Evolutionary conservation across 1,139 yeast genomes (phyloP), one percentile per base, ranked within the genome.

Genomic region (Protomyces pachydermus): DNA sequence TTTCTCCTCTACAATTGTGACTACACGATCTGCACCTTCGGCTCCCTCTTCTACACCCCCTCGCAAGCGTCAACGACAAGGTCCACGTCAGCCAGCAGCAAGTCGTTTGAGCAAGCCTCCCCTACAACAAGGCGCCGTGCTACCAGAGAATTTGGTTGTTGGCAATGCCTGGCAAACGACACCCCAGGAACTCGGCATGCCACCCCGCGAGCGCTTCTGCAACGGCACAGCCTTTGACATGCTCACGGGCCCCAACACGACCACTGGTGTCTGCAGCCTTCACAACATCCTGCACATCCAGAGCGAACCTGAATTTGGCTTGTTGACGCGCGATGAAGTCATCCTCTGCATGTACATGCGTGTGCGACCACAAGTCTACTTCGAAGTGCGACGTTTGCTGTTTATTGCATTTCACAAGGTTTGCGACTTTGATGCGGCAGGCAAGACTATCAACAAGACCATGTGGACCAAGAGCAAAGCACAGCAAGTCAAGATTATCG

Each of bases 401-500:
- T 50, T 50, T 3, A 8, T 14, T 5, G 16, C 20, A 6, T 50
- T 50, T 10, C 53, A 50, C 23, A 14, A 20, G n/a, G 16, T n/a
- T 23, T 50, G 53, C 53, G 10, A 9, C 18, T 50, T 50, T 34
- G 35, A 50, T n/a, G 35, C 16, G 5, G 16, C 14, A 1, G 53
- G 53, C 34, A 32, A 12, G 34, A 23, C 53, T 16, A 10, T 32
- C 20, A 50, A 50, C 53, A 20, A 20, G 34, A 10, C 25, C 23
- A 10, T 42, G 48, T 50, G 53, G 53, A 9, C 35, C 37, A 25
- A 32, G 18, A 50, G 53, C 32, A 25, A 32, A 12, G 53, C 53
- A 12, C 53, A 50, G 53, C 16, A 50, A 18, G 53, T 50, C 53
- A 50, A 50, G 53, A 34, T 12, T 14, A 50, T 50, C 9, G 53